Conservation (phyloP, 805 yeast genomes). For the Cyberlindnera mrakii region DNA sequence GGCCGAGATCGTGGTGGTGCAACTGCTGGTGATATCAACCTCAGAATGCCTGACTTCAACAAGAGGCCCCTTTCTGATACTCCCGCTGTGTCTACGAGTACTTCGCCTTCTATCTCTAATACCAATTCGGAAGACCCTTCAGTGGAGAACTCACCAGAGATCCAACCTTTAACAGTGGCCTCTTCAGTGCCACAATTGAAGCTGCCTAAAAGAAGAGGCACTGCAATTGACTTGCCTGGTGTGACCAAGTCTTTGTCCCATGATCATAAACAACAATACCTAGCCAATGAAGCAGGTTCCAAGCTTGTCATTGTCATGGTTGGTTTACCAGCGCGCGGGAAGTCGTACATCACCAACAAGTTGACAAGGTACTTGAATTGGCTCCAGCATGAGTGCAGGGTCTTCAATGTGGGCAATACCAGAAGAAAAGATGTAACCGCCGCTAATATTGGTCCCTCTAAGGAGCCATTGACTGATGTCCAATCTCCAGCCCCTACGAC, state of each 20-base stretch:
- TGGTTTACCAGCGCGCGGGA: constrained; percentile 93
- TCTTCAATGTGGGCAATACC: constrained; percentile 94
- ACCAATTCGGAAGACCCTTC: constrained; percentile 23
- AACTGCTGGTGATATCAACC: background rate
- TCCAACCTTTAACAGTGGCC: constrained; percentile 2
- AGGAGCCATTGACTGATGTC: constrained; percentile 50
- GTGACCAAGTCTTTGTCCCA: constrained; percentile 62
- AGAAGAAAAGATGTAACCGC: constrained; percentile 63
- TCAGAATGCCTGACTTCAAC: constrained; percentile 43
- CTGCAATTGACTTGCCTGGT: constrained; percentile 90
- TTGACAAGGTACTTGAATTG: constrained; percentile 86
- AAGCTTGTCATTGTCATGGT: constrained; percentile 94
- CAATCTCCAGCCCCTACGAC: constrained; percentile 2
- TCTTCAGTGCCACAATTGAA: constrained; percentile 18
- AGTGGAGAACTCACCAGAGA: constrained; percentile 25
- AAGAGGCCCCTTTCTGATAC: constrained; percentile 73
- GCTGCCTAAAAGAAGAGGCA: constrained; percentile 49
- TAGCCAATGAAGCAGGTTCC: constrained; percentile 58
- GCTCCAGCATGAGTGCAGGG: constrained; percentile 85
- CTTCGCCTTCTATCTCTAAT: constrained; percentile 43
- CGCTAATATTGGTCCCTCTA: constrained; percentile 62
- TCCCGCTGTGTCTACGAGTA: constrained; percentile 52
- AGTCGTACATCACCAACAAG: constrained; percentile 88
- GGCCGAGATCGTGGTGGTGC: background rate
- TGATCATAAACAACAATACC: constrained; percentile 41